These are phyloP conservation scores for Stachybotrys echinatus DNA, from an alignment of 2,329 filamentous ascomycete genomes.

Conservation along the genomic window DNA sequence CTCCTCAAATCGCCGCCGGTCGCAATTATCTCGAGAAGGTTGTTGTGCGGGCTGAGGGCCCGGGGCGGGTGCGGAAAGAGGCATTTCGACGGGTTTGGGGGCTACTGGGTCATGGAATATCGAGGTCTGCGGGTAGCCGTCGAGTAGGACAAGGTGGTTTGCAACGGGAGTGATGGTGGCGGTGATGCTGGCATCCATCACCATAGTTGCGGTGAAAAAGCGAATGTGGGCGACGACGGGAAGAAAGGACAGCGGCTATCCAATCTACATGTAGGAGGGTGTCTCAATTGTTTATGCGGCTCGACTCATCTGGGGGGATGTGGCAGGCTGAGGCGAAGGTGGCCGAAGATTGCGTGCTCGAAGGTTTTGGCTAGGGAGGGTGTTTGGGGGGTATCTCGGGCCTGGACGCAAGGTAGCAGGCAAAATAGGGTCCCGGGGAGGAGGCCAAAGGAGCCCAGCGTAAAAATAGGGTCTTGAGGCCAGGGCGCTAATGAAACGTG, in stretches of 20 bases:
- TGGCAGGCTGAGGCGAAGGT: not conserved
- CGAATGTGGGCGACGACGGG: not conserved
- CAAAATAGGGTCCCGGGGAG: not conserved
- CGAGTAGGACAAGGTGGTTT: not conserved
- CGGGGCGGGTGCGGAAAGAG: not conserved
- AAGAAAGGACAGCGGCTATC: not conserved
- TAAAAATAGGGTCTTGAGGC: not conserved
- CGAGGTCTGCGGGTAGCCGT: not conserved
- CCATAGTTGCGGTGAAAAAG: not conserved
- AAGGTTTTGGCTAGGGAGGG: not conserved
- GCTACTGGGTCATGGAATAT: not conserved
- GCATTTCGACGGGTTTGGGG: not conserved
- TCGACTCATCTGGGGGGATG: not conserved
- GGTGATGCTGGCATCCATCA: not conserved
- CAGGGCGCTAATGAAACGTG: not conserved
- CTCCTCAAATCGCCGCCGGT: constrained; percentile 44
- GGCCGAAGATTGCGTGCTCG: not conserved
- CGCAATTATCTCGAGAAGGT: constrained; percentile 39
- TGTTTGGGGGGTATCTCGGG: not conserved
- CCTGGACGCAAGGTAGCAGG: no score
- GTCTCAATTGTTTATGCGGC: not conserved
- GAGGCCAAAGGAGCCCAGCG: not conserved
- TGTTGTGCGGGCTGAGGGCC: constrained; percentile 11
- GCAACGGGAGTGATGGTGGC: not conserved
- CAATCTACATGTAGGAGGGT: not conserved